Evolutionary conservation across 1,284 basidiomycete species (phyloP).

Genomic region (Sanghuangporus sanghuang): DNA sequence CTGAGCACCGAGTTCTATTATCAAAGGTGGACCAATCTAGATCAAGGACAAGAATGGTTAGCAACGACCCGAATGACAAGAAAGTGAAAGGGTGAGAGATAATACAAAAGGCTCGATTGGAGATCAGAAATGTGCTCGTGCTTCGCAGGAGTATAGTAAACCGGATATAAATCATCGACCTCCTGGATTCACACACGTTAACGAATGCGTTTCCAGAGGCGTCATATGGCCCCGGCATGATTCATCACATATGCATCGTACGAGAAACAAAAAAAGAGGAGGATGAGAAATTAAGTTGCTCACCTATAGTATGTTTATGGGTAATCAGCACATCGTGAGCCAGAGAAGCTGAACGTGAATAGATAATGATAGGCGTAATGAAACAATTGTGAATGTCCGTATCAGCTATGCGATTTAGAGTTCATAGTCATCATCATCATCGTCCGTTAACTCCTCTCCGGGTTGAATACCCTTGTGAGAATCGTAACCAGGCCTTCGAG

Average conservation of each 20-base stretch:
- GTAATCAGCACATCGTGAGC: neutral
- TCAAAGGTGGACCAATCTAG: no score
- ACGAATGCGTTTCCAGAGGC: conserved; percentile 37
- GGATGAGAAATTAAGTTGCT: conserved; percentile 7
- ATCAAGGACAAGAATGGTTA: no score
- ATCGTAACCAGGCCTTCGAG: conserved; percentile 58
- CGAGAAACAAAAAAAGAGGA: neutral
- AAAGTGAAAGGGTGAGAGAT: neutral
- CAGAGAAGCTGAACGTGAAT: neutral
- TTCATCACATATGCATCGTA: conserved; percentile 42
- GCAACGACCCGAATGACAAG: no score
- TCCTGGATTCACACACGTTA: conserved; percentile 33
- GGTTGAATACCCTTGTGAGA: conserved; percentile 53
- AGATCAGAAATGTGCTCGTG: neutral
- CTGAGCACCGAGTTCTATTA: no score
- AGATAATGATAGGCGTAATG: neutral
- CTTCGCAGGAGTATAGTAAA: conserved; percentile 20
- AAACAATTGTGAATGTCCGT: neutral
- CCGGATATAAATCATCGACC: conserved; percentile 52
- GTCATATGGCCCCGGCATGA: conserved; percentile 78
- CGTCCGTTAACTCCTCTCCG: conserved; percentile 73
- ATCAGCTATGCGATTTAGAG: neutral
- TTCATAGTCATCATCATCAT: conserved; percentile 41
- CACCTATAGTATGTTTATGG: conserved; percentile 18
- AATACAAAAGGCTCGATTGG: neutral